Percentiles rank a stretch among this genome's conserved stretches.
phyloP scores from a whole-genome alignment of 2,329 filamentous ascomycete species.

The Alternaria ventricosa region DNA sequence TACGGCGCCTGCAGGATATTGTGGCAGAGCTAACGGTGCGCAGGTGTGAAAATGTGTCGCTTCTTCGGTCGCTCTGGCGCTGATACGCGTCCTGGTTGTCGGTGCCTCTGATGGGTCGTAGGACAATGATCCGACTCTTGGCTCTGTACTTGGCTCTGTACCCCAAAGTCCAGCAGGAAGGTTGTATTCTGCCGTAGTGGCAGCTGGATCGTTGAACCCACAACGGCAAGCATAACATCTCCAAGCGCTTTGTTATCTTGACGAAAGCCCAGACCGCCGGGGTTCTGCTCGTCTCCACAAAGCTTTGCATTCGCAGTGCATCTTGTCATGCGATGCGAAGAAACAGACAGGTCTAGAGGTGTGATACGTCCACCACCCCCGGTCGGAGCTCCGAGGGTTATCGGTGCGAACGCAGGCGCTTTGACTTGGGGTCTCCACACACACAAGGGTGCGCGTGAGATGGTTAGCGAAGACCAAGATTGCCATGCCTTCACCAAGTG shows the following conservation, averaged over 20 bases:
- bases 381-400: constrained; percentile 77
- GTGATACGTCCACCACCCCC: constrained; percentile 53
- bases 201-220: constrained; percentile 78
- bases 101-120: constrained; percentile 68
- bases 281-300: constrained; percentile 68
- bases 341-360: constrained; percentile 57
- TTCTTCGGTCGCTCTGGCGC: constrained; percentile 71
- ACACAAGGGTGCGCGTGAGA: constrained; percentile 69
- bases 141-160: constrained; percentile 54
- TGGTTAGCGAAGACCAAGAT: constrained; percentile 67
- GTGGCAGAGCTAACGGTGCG: constrained; percentile 61
- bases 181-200: constrained; percentile 83
- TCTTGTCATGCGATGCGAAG: constrained; percentile 50
- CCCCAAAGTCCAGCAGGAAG: constrained; percentile 82
- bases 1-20: constrained; percentile 59
- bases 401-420: constrained; percentile 76
- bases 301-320: constrained; percentile 76
- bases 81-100: constrained; percentile 75
- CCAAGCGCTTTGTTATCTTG: constrained; percentile 71
- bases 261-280: constrained; percentile 72
- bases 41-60: constrained; percentile 65
- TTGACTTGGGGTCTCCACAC: constrained; percentile 71
- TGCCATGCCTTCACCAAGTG: constrained; percentile 70
- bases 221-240: constrained; percentile 81
- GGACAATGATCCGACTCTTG: constrained; percentile 76